Evolutionary conservation across 768 basidiomycete species (phyloP).

Genomic region (Amanita polypyramis): DNA sequence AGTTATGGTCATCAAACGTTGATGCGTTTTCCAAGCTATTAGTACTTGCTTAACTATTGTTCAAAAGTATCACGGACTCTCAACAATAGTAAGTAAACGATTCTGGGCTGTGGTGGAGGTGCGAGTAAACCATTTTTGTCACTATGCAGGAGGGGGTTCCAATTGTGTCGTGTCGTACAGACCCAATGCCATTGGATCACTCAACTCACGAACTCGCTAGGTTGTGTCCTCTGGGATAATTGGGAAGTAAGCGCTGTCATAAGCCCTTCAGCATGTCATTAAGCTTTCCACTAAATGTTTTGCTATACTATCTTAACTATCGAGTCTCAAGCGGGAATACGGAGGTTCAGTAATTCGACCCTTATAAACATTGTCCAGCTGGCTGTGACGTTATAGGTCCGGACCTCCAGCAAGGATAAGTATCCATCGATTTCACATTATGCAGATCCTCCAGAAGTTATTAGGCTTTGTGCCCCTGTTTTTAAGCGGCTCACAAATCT

Average conservation of each 20-base stretch:
- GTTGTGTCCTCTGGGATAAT: slow-evolving; percentile 32
- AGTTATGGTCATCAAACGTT: slow-evolving; percentile 31
- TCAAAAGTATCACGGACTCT: too few species aligned
- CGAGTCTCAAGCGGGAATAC: slow-evolving; percentile 68
- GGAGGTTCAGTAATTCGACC: slow-evolving; percentile 84
- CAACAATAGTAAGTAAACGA: slow-evolving; percentile 15
- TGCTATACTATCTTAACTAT: slow-evolving; percentile 43
- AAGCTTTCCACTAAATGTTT: not conserved
- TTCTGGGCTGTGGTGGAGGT: slow-evolving; percentile 35
- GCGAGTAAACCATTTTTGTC: slow-evolving; percentile 22
- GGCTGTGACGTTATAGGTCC: slow-evolving; percentile 83
- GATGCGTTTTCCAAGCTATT: slow-evolving; percentile 21
- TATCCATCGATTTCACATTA: not conserved
- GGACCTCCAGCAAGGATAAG: slow-evolving; percentile 80
- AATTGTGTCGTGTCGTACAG: slow-evolving; percentile 16
- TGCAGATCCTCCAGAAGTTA: not conserved
- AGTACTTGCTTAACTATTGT: too few species aligned
- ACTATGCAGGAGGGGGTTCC: not conserved
- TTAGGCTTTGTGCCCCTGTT: too few species aligned
- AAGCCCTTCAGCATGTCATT: too few species aligned
- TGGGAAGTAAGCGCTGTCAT: slow-evolving; percentile 14
- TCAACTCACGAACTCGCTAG: slow-evolving; percentile 21
- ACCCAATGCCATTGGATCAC: slow-evolving; percentile 38
- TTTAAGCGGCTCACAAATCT: slow-evolving; percentile 25
- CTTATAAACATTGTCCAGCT: slow-evolving; percentile 58